phyloP scores from a whole-genome alignment of 441 rosid species.

The Arabidopsis hybrid region DNA sequence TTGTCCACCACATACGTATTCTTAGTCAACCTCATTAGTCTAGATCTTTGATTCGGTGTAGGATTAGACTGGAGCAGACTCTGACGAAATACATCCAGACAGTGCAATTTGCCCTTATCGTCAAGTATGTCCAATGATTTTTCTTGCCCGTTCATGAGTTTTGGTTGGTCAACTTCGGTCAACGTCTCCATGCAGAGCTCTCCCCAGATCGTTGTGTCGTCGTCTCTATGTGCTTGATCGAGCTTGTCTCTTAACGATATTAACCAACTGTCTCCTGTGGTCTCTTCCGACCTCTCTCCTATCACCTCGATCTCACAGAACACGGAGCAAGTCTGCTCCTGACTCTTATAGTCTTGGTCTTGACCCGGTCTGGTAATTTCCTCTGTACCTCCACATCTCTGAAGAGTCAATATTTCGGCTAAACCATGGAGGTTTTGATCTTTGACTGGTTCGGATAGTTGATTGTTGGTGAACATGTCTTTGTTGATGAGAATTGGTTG shows the following conservation, averaged over 20 bases:
- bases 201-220: conserved; percentile 57
- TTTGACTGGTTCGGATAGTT: too few species aligned
- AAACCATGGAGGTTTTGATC: too few species aligned
- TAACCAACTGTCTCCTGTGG: conserved; percentile 60
- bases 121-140: conserved; percentile 60
- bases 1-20: conserved; percentile 68
- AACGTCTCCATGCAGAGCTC: conserved; percentile 64
- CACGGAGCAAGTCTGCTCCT: conserved; percentile 19
- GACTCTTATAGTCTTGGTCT: conserved; percentile 32
- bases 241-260: conserved; percentile 63
- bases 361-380: conserved; percentile 33
- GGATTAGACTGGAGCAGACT: conserved; percentile 70
- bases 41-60: conserved; percentile 50
- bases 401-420: background rate
- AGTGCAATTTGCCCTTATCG: conserved; percentile 65
- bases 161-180: conserved; percentile 51
- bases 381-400: too few species aligned
- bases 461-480: conserved; percentile 69
- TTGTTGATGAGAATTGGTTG: conserved; percentile 48
- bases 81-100: conserved; percentile 74
- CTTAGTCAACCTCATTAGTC: conserved; percentile 58
- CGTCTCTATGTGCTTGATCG: conserved; percentile 59
- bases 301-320: background rate
- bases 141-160: conserved; percentile 50
- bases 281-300: conserved; percentile 24